Evolutionary conservation across 164 flowering plant genomes (phyloP).

Genomic region (Litsea cubeba): DNA sequence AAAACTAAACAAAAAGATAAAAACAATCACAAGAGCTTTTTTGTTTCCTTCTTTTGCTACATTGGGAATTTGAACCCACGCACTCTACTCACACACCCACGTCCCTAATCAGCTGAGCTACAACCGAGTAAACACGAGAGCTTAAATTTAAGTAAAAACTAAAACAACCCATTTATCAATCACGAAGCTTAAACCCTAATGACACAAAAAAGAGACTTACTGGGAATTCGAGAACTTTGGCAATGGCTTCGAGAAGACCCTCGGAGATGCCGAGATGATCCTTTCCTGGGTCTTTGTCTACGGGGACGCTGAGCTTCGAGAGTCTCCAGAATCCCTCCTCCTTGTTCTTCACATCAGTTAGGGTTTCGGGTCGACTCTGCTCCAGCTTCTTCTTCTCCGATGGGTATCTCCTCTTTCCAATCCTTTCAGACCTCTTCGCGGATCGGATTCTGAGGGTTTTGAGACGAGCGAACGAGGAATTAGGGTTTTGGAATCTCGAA

Average conservation of each 20-base stretch:
- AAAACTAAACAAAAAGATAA: too few relatives aligned
- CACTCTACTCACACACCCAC: too few relatives aligned
- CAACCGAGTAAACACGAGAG: too few relatives aligned
- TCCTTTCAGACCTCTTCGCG: constrained; percentile 46
- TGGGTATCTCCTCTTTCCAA: constrained; percentile 82
- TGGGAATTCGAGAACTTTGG: constrained; percentile 88
- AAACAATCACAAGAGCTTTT: too few relatives aligned
- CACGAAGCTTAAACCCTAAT: too few relatives aligned
- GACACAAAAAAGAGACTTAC: constrained; percentile 28
- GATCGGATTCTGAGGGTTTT: constrained; percentile 30
- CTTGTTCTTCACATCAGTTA: constrained; percentile 36
- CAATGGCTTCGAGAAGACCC: constrained; percentile 61
- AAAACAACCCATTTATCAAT: too few relatives aligned
- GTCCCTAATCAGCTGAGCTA: too few relatives aligned
- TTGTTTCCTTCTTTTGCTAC: too few relatives aligned
- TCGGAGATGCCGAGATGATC: constrained; percentile 62
- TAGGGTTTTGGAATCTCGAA: too few relatives aligned
- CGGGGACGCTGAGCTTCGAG: constrained; percentile 67
- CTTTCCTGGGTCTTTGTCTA: constrained; percentile 76
- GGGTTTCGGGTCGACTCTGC: constrained; percentile 26
- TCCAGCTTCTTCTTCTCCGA: constrained; percentile 91
- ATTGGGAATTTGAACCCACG: too few relatives aligned
- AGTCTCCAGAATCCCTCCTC: constrained; percentile 79
- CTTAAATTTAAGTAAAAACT: too few relatives aligned
- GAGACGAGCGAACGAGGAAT: background rate